phyloP scores from a whole-genome alignment of 768 basidiomycete genomes.

The Collybiopsis luxurians region DNA sequence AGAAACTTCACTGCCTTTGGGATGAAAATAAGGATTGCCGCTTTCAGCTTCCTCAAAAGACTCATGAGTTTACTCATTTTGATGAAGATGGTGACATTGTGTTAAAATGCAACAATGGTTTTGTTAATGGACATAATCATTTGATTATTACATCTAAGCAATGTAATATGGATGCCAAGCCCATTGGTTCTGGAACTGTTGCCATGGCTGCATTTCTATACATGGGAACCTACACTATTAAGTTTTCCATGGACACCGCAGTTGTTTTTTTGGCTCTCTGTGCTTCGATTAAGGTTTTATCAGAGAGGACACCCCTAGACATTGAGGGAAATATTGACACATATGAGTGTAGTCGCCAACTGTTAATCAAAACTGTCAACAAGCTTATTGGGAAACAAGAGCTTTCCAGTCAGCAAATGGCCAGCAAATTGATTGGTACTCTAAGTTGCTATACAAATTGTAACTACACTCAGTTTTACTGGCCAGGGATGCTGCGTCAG shows the following conservation, averaged over 20 bases:
- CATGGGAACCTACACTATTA: constrained; percentile 11
- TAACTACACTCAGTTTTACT: not conserved
- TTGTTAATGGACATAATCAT: constrained; percentile 11
- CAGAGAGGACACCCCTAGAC: constrained; percentile 10
- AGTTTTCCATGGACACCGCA: constrained; percentile 12
- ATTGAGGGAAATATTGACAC: constrained; percentile 10
- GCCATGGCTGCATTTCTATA: constrained; percentile 14
- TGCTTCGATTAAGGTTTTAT: constrained; percentile 12
- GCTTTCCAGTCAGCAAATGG: constrained; percentile 6
- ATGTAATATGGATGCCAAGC: constrained; percentile 12
- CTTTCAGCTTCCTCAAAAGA: constrained; percentile 10
- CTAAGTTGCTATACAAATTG: constrained; percentile 1
- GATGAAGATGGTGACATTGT: not conserved
- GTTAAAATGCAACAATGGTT: constrained; percentile 12
- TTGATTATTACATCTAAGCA: not conserved
- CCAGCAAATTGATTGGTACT: not conserved
- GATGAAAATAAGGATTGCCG: constrained; percentile 13
- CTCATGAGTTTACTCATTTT: no score
- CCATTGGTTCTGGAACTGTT: constrained; percentile 11
- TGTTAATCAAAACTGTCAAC: constrained; percentile 7
- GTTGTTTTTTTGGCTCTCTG: constrained; percentile 14
- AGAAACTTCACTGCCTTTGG: not conserved
- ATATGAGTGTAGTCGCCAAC: not conserved
- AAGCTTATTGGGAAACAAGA: constrained; percentile 8
- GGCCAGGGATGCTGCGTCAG: not conserved